Percentiles rank a stretch among this genome's conserved stretches.
Evolutionary conservation across 2,329 filamentous ascomycete species (phyloP).

Genomic region (Neobulgaria alba): DNA sequence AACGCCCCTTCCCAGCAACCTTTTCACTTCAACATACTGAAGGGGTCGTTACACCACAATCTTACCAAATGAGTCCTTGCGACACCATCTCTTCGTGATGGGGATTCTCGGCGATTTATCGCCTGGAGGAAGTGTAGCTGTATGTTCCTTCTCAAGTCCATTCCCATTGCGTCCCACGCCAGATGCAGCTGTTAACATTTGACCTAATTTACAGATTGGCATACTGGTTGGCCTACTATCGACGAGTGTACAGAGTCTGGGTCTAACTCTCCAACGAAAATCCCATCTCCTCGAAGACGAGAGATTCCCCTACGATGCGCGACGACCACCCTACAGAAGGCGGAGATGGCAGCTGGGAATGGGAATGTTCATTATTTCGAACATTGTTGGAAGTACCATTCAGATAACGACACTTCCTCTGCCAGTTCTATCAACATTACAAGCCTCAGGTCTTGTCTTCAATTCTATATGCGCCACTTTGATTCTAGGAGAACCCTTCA

Average conservation of each 20-base stretch:
- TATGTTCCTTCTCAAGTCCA: slow-evolving; percentile 35
- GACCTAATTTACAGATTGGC: slow-evolving; percentile 55
- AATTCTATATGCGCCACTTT: slow-evolving; percentile 96
- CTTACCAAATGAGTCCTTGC: slow-evolving; percentile 26
- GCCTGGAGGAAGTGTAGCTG: slow-evolving; percentile 68
- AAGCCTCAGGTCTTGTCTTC: slow-evolving; percentile 94
- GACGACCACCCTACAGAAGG: slow-evolving; percentile 79
- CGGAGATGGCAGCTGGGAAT: slow-evolving; percentile 95
- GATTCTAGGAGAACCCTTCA: slow-evolving; percentile 89
- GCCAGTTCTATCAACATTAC: slow-evolving; percentile 87
- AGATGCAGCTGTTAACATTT: slow-evolving; percentile 2
- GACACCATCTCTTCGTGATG: slow-evolving; percentile 39
- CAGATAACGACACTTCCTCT: slow-evolving; percentile 95
- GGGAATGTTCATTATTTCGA: slow-evolving; percentile 93
- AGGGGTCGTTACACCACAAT: slow-evolving; percentile 6
- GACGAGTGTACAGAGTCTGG: slow-evolving; percentile 89
- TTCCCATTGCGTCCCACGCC: slow-evolving; percentile 1
- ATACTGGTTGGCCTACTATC: slow-evolving; percentile 89
- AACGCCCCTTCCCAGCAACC: slow-evolving; percentile 1
- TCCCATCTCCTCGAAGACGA: slow-evolving; percentile 97
- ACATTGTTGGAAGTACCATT: slow-evolving; percentile 88
- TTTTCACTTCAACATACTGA: background rate
- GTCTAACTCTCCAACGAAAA: slow-evolving; percentile 92
- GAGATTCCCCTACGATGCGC: slow-evolving; percentile 66
- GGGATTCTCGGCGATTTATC: slow-evolving; percentile 67